Evolutionary conservation across 805 yeast genomes (phyloP).

Genomic region (Yarrowia phangngaensis): DNA sequence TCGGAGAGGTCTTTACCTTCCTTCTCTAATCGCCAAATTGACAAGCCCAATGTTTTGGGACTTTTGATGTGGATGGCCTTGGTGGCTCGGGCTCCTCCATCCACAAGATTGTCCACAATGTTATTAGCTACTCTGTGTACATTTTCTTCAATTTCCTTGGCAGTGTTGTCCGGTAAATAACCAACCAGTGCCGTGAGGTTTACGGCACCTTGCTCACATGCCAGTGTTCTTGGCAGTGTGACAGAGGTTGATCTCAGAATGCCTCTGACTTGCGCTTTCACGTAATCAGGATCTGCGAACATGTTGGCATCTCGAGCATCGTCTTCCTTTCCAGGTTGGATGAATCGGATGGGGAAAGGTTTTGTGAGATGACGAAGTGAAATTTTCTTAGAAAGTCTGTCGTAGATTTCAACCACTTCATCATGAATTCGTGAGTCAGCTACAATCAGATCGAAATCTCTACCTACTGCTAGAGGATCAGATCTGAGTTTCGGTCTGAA

Average conservation of each 20-base stretch:
- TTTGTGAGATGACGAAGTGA: slow-evolving; percentile 7
- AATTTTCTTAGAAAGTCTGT: slow-evolving; percentile 17
- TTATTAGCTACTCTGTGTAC: slow-evolving; percentile 50
- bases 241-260: slow-evolving; percentile 61
- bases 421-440: slow-evolving; percentile 67
- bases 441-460: slow-evolving; percentile 52
- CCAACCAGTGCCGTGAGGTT: slow-evolving; percentile 21
- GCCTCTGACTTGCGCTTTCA: slow-evolving; percentile 59
- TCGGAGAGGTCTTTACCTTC: slow-evolving; percentile 1
- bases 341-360: slow-evolving; percentile 15
- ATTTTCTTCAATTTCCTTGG: slow-evolving; percentile 48
- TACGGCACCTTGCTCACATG: slow-evolving; percentile 53
- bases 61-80: slow-evolving; percentile 59
- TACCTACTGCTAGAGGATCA: slow-evolving; percentile 49
- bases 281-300: slow-evolving; percentile 57
- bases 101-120: slow-evolving; percentile 45
- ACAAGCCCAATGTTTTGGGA: slow-evolving; percentile 62
- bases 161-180: slow-evolving; percentile 48
- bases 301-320: slow-evolving; percentile 36
- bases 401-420: slow-evolving; percentile 25
- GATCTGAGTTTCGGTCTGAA: slow-evolving; percentile 47
- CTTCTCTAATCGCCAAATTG: slow-evolving; percentile 35
- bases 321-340: slow-evolving; percentile 31
- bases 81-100: slow-evolving; percentile 52
- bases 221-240: slow-evolving; percentile 63